Base-by-base conservation (phyloP, 305 asterid species). In the Solanum hybrid region DNA sequence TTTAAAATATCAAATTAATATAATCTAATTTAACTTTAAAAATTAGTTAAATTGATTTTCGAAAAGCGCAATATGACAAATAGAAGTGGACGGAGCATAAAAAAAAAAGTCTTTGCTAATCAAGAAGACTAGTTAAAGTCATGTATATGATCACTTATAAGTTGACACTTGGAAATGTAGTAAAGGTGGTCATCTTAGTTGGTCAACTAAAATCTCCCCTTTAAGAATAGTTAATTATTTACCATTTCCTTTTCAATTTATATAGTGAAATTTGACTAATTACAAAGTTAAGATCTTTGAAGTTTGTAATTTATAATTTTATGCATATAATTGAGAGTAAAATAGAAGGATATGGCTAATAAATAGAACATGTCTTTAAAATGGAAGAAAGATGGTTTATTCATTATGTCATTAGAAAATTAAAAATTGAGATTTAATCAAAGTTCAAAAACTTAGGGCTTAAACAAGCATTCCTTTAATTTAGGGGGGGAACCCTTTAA, bases 81-180 rank as follows among this genome's bases (percentile, higher is more conserved):
- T 61, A 1, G 0, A 7, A 3, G 0, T 20, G 11, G 2, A 20
- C 1, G 1, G 2, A 3, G 1, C 2, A 2, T 68, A 10, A n/a
- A 68, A 10, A n/a, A n/a, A n/a, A 14, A 27, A 83, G 39, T 45
- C 39, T 29, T 83, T 45, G 20, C 75, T 45, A 5, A 41, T 10
- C 6, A 41, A 17, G 10, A n/a, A 39, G 70, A 39, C 20, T 45
- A 34, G 34, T 79, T 22, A 6, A 84, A 84, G 75, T 84, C 88
- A 29, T 5, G 22, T 72, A 45, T 5, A 29, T 17, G 39, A 83
- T 17, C 29, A 45, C 75, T 45, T 45, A 51, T 45, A 14, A 84
- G 88, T 84, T 84, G 88, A 84, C 41, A 84, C 88, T 84, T 84
- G 88, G 41, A 84, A 84, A 84, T 84, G 73, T 8, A 84, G 88